Evolutionary conservation across 23 red algal species (phyloP), one percentile per base, ranked within the genome.

Genomic region (Agarophyton chilense): DNA sequence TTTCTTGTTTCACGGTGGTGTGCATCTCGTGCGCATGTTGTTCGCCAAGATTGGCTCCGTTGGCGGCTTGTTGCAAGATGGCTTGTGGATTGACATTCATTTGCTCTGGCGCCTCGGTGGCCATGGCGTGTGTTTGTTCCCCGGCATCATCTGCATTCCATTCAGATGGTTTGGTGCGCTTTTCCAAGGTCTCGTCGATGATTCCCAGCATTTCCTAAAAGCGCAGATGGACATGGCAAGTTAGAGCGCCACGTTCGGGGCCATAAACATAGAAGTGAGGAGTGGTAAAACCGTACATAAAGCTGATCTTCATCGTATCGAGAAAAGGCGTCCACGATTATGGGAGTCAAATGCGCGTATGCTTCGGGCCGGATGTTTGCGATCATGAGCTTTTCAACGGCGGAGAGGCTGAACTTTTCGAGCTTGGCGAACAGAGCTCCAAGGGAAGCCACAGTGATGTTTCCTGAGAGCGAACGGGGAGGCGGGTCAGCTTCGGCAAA

Each of bases 251-350:
- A 25, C 4, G 51, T 25, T 26, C 5, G 25, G 29, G 21, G 14
- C 9, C 9, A 4, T 10, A 28, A 31, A 29, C 1, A 29, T 61
- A 24, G 9, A n/a, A 56, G 11, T n/a, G 52, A 56, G 9, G 19
- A n/a, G n/a, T 61, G 9, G 25, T 61, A 2, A 29, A 41, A 52
- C 77, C 84, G 22, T 77, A 88, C 84, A 35, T 76, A 77, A 62
- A 88, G 72, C 36, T 88, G 84, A 55, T 88, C 52, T 52, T 88
- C 84, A 12, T 88, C 84, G 52, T 71, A 88, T 88, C 84, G 28
- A 40, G 67, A 77, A 22, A 53, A 61, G 32, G 50, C 84, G 39
- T 88, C 65, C 26, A 65, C 68, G 11, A 88, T 52, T 10, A 88
- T 31, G 1, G 84, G 68, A 7, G 84, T 88, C 22, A 88, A 49